Evolutionary conservation across 345 rosid species (phyloP), one percentile per base, ranked within the genome.

Genomic region (Bretschneidera sinensis): DNA sequence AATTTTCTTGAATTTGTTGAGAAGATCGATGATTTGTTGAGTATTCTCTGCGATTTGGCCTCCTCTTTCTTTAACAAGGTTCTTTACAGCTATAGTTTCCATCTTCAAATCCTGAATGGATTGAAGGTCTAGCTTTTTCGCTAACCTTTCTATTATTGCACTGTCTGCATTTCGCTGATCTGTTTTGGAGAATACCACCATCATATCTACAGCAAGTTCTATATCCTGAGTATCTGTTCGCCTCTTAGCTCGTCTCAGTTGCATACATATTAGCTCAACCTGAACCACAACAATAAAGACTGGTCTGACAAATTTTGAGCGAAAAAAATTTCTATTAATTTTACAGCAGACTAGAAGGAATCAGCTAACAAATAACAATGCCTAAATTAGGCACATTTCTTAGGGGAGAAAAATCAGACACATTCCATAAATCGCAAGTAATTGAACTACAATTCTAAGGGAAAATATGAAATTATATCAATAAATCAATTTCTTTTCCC

Each of bases 171-270:
- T 90, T 18, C 82, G 62, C 21, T 77, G 82, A 59, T 85, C 87
- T 1, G 77, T 70, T 74, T 81, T 77, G 0, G 95, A 79, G 55
- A 81, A 83, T 1, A 81, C 80, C 1, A 80, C 92, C 90, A 90
- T 85, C 83, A 84, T 63, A 68, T 87, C 95, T 78, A 87, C 85
- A 14, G 88, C 88, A 7, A 87, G 80, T 71, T 90, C 95, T 65
- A 85, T 87, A 65, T 90, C 97, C 45, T 83, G 90, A 11, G 90
- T 81, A 62, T 87, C 97, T 43, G 88, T 87, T 48, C 92, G 75
- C 66, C 79, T 76, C 72, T 69, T 85, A 16, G 91, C 85, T 47
- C 81, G 73, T 53, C 33, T 76, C 45, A 90, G 64, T 67, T 87
- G 92, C 57, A 59, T 18, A 14, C 64, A 43, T 71, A 87, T 62